phyloP scores from a whole-genome alignment of 257 asterid species.

The Solanum infundibuliforme region DNA sequence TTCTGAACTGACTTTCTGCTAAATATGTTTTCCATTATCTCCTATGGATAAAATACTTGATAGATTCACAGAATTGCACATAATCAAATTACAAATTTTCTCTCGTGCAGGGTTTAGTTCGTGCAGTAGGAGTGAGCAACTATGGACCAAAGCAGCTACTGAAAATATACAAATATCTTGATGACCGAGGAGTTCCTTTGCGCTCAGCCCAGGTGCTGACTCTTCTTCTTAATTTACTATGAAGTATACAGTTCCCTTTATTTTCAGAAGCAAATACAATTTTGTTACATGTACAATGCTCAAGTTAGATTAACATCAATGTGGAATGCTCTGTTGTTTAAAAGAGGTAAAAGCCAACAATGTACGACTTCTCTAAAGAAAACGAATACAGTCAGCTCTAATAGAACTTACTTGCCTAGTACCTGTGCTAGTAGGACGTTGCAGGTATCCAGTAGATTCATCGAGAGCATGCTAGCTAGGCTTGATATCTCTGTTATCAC shows the following conservation, averaged over 20 bases:
- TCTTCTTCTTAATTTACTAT: not conserved
- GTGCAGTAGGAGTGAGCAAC: conserved; percentile 95
- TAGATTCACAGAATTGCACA: not conserved
- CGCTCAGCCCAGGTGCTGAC: conserved; percentile 72
- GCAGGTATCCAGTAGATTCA: too few species aligned
- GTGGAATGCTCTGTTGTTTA: not conserved
- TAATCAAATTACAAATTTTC: not conserved
- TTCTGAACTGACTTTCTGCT: too few species aligned
- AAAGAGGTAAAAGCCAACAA: not conserved
- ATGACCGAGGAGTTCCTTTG: conserved; percentile 76
- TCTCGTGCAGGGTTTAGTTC: conserved; percentile 61
- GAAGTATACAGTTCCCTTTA: not conserved
- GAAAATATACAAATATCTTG: conserved; percentile 67
- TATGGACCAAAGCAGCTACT: conserved; percentile 90
- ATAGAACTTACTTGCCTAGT: too few species aligned
- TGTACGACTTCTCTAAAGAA: too few species aligned
- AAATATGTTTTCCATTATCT: too few species aligned
- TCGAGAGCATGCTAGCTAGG: too few species aligned
- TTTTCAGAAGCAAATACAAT: not conserved
- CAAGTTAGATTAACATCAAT: not conserved
- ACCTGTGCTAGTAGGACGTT: too few species aligned
- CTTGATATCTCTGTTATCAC: too few species aligned
- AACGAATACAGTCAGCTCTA: too few species aligned
- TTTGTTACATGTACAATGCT: not conserved
- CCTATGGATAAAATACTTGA: not conserved